Conservation (phyloP, 2,329 filamentous ascomycete genomes). For the Aspergillus sp. region DNA sequence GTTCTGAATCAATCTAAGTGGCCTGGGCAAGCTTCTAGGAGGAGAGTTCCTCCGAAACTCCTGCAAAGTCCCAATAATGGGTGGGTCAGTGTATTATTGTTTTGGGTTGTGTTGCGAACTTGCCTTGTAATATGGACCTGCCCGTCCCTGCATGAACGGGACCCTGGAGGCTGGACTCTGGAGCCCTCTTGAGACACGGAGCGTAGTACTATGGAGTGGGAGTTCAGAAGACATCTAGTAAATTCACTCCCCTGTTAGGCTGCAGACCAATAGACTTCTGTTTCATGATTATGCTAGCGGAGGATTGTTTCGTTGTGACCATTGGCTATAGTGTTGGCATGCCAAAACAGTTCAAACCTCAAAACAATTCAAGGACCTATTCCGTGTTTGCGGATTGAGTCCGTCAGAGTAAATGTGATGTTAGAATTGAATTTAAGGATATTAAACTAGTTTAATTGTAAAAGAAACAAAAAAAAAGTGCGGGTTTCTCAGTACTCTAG, state of each 20-base stretch:
- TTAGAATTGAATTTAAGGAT: not conserved
- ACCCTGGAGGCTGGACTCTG: not conserved
- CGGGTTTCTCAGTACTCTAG: not conserved
- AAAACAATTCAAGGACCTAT: too few species aligned
- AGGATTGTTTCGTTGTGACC: not conserved
- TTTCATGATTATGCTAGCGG: not conserved
- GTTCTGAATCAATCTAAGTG: not conserved
- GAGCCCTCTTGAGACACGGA: not conserved
- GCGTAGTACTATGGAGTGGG: not conserved
- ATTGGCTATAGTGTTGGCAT: not conserved
- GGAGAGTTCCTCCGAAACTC: not conserved
- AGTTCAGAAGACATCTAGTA: not conserved
- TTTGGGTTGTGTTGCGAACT: not conserved
- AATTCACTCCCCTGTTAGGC: not conserved
- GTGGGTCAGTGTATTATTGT: not conserved
- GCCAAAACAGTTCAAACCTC: not conserved
- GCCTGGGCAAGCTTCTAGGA: not conserved
- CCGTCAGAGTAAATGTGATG: not conserved
- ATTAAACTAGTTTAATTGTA: not conserved
- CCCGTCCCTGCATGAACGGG: not conserved
- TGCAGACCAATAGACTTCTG: not conserved
- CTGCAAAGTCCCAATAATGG: not conserved
- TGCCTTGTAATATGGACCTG: not conserved
- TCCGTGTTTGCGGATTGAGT: too few species aligned
- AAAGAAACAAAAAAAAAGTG: not conserved